These are phyloP conservation scores for Protomyces gravidus DNA, from an alignment of 1,139 yeast genomes.

Conservation along the genomic window DNA sequence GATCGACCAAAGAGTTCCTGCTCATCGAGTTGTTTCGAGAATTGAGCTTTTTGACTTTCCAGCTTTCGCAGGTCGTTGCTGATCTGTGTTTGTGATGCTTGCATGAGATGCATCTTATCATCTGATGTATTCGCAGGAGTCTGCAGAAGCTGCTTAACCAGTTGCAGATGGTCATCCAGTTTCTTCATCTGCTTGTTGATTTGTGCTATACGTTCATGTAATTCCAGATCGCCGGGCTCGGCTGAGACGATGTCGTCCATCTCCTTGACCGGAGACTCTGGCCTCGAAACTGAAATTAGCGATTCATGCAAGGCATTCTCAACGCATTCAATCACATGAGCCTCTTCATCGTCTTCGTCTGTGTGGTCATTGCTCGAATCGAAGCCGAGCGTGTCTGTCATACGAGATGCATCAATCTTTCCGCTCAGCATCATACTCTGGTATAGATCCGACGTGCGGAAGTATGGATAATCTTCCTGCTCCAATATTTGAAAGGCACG, in stretches of 20 bases:
- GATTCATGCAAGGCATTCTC: neutral
- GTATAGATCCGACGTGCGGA: conserved; percentile 32
- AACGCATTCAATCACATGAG: neutral
- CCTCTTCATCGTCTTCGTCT: neutral
- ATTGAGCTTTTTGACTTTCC: conserved; percentile 73
- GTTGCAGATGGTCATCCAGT: conserved; percentile 55
- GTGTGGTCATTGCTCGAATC: neutral
- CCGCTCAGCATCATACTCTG: conserved; percentile 32
- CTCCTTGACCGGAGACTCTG: neutral
- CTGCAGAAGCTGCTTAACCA: conserved; percentile 61
- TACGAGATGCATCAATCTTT: neutral
- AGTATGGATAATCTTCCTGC: conserved; percentile 43
- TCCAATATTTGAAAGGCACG: conserved; percentile 27
- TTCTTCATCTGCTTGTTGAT: conserved; percentile 56
- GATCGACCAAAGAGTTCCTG: conserved; percentile 66
- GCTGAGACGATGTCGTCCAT: conserved; percentile 45
- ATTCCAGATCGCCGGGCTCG: conserved; percentile 64
- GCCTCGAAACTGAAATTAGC: neutral
- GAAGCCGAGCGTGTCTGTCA: too few relatives aligned
- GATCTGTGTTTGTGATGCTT: conserved; percentile 61
- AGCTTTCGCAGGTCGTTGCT: conserved; percentile 66
- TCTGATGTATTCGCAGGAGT: conserved; percentile 67
- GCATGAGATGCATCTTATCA: conserved; percentile 61
- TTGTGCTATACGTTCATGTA: conserved; percentile 61
- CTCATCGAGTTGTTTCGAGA: conserved; percentile 59